Percentiles rank a stretch among this genome's conserved stretches.
Evolutionary conservation across 768 basidiomycete species (phyloP).

Genomic region (Lactarius indigo): DNA sequence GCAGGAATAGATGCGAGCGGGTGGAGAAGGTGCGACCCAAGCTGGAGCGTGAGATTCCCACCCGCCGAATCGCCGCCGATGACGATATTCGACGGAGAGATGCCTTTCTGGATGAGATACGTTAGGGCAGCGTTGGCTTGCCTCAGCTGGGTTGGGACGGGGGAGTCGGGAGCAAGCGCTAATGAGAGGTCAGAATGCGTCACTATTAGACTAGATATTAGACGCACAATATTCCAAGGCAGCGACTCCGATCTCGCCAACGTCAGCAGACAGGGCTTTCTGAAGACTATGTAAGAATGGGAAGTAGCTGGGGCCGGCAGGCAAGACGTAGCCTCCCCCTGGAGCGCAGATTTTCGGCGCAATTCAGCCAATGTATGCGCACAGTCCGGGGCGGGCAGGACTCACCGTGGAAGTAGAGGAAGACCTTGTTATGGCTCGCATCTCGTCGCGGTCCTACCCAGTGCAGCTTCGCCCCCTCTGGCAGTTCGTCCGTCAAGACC

Average conservation of each 20-base stretch:
- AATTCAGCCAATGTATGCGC: not conserved
- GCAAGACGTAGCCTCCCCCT: conserved; percentile 6
- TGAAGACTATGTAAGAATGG: conserved; percentile 1
- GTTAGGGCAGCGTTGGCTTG: conserved; percentile 21
- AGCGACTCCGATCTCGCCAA: conserved; percentile 7
- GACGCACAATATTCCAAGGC: conserved; percentile 11
- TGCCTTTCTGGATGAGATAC: conserved; percentile 23
- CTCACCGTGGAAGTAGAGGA: conserved; percentile 12
- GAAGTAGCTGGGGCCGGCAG: not conserved
- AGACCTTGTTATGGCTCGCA: not conserved
- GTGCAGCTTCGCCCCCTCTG: conserved; percentile 9
- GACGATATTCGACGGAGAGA: conserved; percentile 22
- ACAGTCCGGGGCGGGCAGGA: too few species aligned
- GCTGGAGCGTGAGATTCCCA: conserved; percentile 26
- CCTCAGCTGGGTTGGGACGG: conserved; percentile 26
- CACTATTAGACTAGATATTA: too few species aligned
- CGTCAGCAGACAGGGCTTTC: not conserved
- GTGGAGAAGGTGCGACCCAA: conserved; percentile 23
- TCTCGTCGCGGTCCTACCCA: conserved; percentile 16
- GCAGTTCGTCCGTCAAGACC: conserved; percentile 1
- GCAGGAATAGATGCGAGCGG: conserved; percentile 21
- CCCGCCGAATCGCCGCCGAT: conserved; percentile 28
- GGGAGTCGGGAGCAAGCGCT: conserved; percentile 4
- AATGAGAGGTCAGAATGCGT: not conserved
- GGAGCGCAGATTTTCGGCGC: not conserved